Percentiles rank a stretch among this genome's conserved stretches.
phyloP scores from a whole-genome alignment of 345 rosid genomes.

The Arabidopsis arenosa region DNA sequence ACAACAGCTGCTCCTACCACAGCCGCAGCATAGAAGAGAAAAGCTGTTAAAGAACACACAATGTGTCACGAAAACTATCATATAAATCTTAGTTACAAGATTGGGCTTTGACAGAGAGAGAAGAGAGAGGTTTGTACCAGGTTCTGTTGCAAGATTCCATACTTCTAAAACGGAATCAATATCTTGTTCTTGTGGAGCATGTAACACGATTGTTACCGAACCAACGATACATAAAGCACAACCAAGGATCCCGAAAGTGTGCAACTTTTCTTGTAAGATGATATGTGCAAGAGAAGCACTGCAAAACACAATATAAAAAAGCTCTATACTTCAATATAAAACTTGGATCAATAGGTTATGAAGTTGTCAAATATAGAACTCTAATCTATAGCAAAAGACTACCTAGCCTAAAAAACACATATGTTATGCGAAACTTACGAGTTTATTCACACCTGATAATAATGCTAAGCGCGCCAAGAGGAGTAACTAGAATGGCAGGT shows the following conservation, averaged over 20 bases:
- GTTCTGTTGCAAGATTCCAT: conserved; percentile 94
- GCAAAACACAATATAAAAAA: conserved; percentile 31
- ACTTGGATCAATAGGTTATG: conserved; percentile 6
- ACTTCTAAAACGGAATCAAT: conserved; percentile 82
- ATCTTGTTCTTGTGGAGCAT: conserved; percentile 88
- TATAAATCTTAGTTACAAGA: not conserved
- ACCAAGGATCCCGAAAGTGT: conserved; percentile 84
- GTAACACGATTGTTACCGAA: conserved; percentile 80
- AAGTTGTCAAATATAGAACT: too few relatives aligned
- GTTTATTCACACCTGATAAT: conserved; percentile 64
- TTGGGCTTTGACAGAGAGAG: not conserved
- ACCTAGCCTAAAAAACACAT: not conserved
- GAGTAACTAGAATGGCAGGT: conserved; percentile 87
- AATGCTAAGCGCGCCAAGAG: conserved; percentile 91
- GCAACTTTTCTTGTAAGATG: conserved; percentile 71
- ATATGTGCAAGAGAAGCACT: conserved; percentile 87
- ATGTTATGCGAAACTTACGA: not conserved
- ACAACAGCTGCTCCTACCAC: conserved; percentile 67
- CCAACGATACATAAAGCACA: conserved; percentile 89
- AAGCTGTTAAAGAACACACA: conserved; percentile 56
- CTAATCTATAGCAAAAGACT: too few relatives aligned
- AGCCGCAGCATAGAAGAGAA: conserved; percentile 75
- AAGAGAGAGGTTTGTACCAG: conserved; percentile 52
- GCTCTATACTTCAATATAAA: not conserved
- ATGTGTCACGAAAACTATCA: not conserved